Evolutionary conservation across 116 monocot species (phyloP).

Genomic region (Dioscorea cayenensis): DNA sequence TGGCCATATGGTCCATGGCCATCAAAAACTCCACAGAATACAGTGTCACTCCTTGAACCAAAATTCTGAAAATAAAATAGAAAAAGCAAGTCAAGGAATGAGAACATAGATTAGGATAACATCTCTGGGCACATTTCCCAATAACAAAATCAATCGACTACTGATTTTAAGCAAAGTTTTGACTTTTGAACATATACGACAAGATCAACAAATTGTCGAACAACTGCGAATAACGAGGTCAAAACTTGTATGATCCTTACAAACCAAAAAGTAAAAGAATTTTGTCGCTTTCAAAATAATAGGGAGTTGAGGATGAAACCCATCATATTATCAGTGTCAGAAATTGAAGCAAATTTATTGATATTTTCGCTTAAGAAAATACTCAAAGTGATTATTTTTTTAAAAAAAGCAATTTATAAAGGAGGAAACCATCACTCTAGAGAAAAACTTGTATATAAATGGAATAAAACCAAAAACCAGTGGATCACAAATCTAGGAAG

Average conservation of each 20-base stretch:
- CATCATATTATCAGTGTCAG: too few species aligned
- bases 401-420: too few species aligned
- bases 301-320: too few species aligned
- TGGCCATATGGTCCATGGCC: conserved; percentile 93
- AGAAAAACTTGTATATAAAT: too few species aligned
- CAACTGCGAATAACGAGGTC: background rate
- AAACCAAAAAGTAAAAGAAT: background rate
- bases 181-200: background rate
- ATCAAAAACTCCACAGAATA: conserved; percentile 93
- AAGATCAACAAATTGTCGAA: background rate
- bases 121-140: background rate
- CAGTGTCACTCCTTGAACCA: conserved; percentile 50
- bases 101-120: background rate
- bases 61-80: conserved; percentile 46
- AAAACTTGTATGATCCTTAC: background rate
- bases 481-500: too few species aligned
- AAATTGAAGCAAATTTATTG: too few species aligned
- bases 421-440: too few species aligned
- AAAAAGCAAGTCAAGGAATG: background rate
- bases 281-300: background rate
- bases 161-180: background rate
- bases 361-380: too few species aligned
- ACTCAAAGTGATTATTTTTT: too few species aligned
- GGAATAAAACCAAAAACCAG: too few species aligned
- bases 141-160: background rate